Percentiles rank a stretch among this genome's conserved stretches.
These are phyloP conservation scores for Pseudopyricularia javanii DNA, from an alignment of 2,329 filamentous ascomycete genomes.

Conservation along the genomic window DNA sequence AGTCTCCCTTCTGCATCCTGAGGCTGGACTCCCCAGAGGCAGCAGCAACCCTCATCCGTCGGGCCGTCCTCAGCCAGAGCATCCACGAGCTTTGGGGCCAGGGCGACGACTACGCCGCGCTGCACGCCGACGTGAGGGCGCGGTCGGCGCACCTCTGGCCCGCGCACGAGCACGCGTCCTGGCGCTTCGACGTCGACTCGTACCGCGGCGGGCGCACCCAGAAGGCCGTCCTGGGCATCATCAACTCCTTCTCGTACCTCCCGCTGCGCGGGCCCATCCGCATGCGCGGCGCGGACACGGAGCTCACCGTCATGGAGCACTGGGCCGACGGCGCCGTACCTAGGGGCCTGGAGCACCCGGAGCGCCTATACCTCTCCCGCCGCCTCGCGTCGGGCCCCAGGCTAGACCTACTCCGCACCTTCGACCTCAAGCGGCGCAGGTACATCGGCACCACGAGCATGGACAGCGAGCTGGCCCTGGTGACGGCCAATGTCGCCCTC, in stretches of 20 bases:
- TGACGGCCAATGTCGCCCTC: constrained; percentile 84
- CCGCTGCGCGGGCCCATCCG: constrained; percentile 66
- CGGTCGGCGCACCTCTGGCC: constrained; percentile 54
- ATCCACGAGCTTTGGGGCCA: constrained; percentile 85
- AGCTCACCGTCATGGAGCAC: constrained; percentile 75
- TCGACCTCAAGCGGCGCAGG: constrained; percentile 81
- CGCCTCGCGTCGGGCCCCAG: constrained; percentile 55
- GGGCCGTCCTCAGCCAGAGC: constrained; percentile 70
- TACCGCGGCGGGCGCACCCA: constrained; percentile 62
- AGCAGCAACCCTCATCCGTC: constrained; percentile 54
- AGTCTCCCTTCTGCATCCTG: constrained; percentile 83
- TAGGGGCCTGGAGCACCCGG: constrained; percentile 37
- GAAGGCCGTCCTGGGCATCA: constrained; percentile 55
- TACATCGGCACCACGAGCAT: constrained; percentile 97
- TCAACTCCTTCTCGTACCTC: constrained; percentile 72
- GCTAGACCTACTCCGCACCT: constrained; percentile 55
- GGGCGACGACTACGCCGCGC: constrained; percentile 50
- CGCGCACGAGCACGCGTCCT: constrained; percentile 51
- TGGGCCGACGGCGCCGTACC: constrained; percentile 48
- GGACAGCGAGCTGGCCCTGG: constrained; percentile 84
- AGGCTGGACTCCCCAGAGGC: constrained; percentile 51
- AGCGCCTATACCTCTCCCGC: constrained; percentile 59
- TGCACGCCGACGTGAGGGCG: constrained; percentile 53
- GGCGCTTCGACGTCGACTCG: constrained; percentile 76
- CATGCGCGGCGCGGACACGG: constrained; percentile 60